These are phyloP conservation scores for Tarenaya hassleriana DNA, from an alignment of 345 rosid genomes.

Conservation along the genomic window DNA sequence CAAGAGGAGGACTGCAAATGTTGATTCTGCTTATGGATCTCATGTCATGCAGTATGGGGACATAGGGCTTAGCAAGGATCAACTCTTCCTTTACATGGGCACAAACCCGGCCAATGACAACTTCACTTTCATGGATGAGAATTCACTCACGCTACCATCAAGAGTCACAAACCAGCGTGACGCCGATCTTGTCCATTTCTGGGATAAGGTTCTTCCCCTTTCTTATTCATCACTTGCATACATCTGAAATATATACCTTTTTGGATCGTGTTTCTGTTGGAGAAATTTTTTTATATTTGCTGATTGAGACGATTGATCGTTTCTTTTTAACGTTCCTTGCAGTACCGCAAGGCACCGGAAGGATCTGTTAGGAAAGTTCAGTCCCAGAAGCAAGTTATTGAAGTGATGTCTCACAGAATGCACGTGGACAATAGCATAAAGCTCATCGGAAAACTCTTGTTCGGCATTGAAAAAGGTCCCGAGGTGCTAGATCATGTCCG, in stretches of 20 bases:
- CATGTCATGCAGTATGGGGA: conserved; percentile 98
- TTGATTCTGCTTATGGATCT: conserved; percentile 53
- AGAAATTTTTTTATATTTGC: neutral
- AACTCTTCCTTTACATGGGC: conserved; percentile 67
- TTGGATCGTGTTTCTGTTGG: neutral
- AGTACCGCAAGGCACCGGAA: conserved; percentile 93
- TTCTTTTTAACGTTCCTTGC: conserved; percentile 21
- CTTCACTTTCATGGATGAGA: conserved; percentile 56
- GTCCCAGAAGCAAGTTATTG: conserved; percentile 78
- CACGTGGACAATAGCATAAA: conserved; percentile 74
- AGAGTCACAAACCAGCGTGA: conserved; percentile 91
- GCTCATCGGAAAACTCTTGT: conserved; percentile 75
- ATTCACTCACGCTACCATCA: conserved; percentile 51
- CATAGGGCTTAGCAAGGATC: conserved; percentile 42
- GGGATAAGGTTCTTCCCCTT: conserved; percentile 89
- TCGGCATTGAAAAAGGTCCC: conserved; percentile 67
- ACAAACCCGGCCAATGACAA: conserved; percentile 94
- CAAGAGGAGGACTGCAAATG: conserved; percentile 58
- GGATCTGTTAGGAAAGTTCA: conserved; percentile 64
- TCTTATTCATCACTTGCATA: neutral
- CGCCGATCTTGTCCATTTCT: conserved; percentile 93
- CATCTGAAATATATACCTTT: neutral
- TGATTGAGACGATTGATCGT: conserved; percentile 3
- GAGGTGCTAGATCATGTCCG: conserved; percentile 54
- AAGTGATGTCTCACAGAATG: conserved; percentile 89